These are phyloP conservation scores for Ganoderma sinense DNA, from an alignment of 1,284 basidiomycete genomes.

Conservation along the genomic window DNA sequence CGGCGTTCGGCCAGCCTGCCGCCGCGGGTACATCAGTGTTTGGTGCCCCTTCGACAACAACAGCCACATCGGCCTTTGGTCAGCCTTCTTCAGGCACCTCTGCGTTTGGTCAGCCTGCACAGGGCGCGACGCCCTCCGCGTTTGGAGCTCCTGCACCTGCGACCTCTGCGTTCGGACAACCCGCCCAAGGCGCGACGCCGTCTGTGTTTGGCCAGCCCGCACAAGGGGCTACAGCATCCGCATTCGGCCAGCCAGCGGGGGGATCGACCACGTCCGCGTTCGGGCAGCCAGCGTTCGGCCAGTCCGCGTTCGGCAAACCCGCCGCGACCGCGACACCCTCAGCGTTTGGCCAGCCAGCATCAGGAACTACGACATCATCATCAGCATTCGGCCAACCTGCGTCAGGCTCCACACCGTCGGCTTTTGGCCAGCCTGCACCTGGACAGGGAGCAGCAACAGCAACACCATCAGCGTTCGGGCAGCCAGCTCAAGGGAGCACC, in stretches of 20 bases:
- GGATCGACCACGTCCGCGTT: conserved; percentile 39
- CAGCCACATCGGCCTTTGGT: conserved; percentile 38
- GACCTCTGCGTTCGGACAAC: conserved; percentile 30
- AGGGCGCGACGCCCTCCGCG: conserved; percentile 27
- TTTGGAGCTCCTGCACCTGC: conserved; percentile 38
- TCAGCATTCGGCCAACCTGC: conserved; percentile 46
- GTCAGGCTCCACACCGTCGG: conserved; percentile 31
- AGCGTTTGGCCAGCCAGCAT: conserved; percentile 42
- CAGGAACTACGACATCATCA: conserved; percentile 39
- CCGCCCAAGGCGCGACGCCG: background rate
- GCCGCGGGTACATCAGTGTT: conserved; percentile 43
- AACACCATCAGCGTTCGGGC: conserved; percentile 40
- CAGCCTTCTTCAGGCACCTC: conserved; percentile 17
- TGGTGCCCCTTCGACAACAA: conserved; percentile 42
- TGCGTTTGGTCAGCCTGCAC: conserved; percentile 38
- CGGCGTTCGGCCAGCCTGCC: conserved; percentile 39
- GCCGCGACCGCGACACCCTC: conserved; percentile 25
- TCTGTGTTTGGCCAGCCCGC: conserved; percentile 43
- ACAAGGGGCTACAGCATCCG: conserved; percentile 17
- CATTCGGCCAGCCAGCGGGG: conserved; percentile 31
- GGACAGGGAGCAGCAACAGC: conserved; percentile 18
- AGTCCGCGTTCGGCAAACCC: conserved; percentile 36
- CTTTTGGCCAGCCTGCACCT: conserved; percentile 42
- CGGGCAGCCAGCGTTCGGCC: conserved; percentile 33
- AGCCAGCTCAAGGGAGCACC: conserved; percentile 30